These are phyloP conservation scores for Colletotrichum orchidophilum DNA, from an alignment of 2,329 filamentous ascomycete genomes.

Conservation along the genomic window DNA sequence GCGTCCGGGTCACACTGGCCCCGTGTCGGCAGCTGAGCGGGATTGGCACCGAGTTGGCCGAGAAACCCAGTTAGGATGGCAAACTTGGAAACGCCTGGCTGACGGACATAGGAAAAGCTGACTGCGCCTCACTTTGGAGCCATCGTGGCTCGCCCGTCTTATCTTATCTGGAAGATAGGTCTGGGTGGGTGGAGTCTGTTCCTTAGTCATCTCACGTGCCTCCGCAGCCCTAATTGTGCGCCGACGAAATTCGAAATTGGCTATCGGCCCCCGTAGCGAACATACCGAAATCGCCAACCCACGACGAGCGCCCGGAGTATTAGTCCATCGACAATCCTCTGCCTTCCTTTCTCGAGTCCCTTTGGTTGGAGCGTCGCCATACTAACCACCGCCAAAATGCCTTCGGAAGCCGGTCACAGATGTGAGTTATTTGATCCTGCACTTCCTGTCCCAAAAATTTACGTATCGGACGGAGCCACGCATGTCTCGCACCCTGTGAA, in stretches of 20 bases:
- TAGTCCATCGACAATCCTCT: conserved; percentile 48
- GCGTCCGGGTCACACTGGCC: conserved; percentile 4
- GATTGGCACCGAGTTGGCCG: conserved; percentile 17
- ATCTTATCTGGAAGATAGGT: not conserved
- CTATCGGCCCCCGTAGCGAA: conserved; percentile 19
- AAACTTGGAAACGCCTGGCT: not conserved
- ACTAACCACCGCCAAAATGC: conserved; percentile 75
- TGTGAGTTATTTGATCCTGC: conserved; percentile 67
- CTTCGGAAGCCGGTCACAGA: conserved; percentile 89
- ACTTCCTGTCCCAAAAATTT: not conserved
- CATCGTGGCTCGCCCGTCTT: not conserved
- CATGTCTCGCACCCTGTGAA: not conserved
- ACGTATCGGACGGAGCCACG: conserved; percentile 5
- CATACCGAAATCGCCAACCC: conserved; percentile 30
- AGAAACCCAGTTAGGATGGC: not conserved
- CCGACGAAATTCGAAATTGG: not conserved
- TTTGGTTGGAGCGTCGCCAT: conserved; percentile 57
- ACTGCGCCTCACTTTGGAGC: not conserved
- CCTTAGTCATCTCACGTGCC: not conserved
- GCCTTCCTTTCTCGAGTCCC: conserved; percentile 50
- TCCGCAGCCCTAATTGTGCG: conserved; percentile 10
- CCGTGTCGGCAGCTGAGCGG: conserved; percentile 10
- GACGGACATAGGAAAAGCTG: not conserved
- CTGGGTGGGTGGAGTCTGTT: not conserved
- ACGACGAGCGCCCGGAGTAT: conserved; percentile 35